Base-by-base conservation (phyloP, 768 basidiomycete genomes). In the Steccherinum ochraceum region DNA sequence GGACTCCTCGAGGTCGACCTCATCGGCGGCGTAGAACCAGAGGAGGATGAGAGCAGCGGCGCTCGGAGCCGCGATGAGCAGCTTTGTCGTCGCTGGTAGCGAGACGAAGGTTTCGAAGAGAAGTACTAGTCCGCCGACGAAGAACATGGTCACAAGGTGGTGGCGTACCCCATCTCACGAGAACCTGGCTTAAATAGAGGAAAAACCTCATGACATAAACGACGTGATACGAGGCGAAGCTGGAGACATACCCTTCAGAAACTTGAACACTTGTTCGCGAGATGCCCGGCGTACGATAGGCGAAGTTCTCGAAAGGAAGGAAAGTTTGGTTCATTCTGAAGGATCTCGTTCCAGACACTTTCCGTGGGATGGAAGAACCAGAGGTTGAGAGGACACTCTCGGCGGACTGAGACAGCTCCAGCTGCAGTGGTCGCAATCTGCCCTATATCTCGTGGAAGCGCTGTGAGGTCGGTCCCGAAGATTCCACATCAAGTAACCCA, bases 221-320 rank as follows among this genome's bases (percentile, higher is more conserved):
- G 52, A 52, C 45, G 40, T 18, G 23, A 5, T 7, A 7, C 35
- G 21, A 20, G 18, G 30, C 18, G 30, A 40, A 12, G 18, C 16
- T 7, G 25, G 27, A 19, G 40, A 35, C 30, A 48, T 35, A 42
- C 23, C 49, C 23, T 11, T 12, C n/a, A n/a, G n/a, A n/a, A n/a
- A n/a, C n/a, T n/a, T n/a, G n/a, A n/a, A n/a, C n/a, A n/a, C n/a
- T n/a, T n/a, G n/a, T n/a, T n/a, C n/a, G n/a, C n/a, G n/a, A n/a
- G n/a, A n/a, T n/a, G n/a, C n/a, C n/a, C n/a, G n/a, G 64, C 65
- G 51, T 65, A 62, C 53, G 69, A 62, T 53, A 71, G 63, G 53
- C 67, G 66, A 48, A 71, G 66, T 41, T 73, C 52, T 58, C 73
- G 69, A 58, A 73, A 67, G 27, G 74, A 67, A 46, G 69, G 70